A percentile compares a stretch with the other conserved stretches of the same genome.
These are phyloP conservation scores for Aegilops sharonensis DNA, from an alignment of 176 grass and related monocot genomes.

Conservation along the genomic window DNA sequence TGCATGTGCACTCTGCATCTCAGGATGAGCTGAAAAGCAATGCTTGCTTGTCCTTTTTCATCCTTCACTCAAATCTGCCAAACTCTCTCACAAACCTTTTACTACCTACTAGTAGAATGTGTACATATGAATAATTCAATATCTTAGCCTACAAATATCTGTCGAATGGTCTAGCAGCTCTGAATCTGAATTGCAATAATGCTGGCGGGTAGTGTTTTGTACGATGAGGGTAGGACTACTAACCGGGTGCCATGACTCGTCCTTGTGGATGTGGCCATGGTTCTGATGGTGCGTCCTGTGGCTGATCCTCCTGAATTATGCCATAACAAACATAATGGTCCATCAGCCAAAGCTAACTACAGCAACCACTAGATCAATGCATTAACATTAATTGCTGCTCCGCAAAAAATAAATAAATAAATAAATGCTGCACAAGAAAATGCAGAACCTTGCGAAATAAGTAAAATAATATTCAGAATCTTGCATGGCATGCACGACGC, in stretches of 20 bases:
- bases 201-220: neutral
- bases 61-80: conserved; percentile 2
- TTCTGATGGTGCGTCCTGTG: conserved; percentile 94
- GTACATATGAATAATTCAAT: neutral
- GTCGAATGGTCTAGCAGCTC: neutral
- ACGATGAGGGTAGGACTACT: neutral
- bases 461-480: neutral
- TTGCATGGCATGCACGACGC: neutral
- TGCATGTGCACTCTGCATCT: conserved; percentile 26
- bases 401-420: no score
- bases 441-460: neutral
- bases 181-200: neutral
- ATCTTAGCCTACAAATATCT: neutral
- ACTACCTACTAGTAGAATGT: neutral
- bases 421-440: neutral
- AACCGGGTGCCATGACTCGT: conserved; percentile 95
- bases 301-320: conserved; percentile 78
- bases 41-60: neutral
- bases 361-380: neutral
- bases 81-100: neutral
- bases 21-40: conserved; percentile 10
- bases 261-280: conserved; percentile 80
- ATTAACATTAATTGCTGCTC: no score
- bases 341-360: neutral
- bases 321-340: neutral